Conservation (phyloP, 1,284 basidiomycete species). For the Veloporphyrellus conicus region DNA sequence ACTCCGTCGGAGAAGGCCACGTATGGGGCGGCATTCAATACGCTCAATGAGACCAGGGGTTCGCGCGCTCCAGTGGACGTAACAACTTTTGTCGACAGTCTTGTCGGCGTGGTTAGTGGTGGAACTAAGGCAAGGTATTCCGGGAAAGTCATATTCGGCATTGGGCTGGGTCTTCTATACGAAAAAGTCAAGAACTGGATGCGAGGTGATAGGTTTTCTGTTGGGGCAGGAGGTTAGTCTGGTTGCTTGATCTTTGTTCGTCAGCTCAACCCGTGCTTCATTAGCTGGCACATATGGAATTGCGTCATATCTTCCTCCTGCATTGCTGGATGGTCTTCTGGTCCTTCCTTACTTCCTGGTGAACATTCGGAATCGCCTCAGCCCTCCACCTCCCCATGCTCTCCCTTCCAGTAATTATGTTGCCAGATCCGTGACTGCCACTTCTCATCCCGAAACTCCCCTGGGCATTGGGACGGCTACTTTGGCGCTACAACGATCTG, state of each 20-base stretch:
- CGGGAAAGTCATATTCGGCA: constrained; percentile 37
- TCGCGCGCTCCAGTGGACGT: constrained; percentile 52
- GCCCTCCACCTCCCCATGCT: constrained; percentile 41
- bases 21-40: constrained; percentile 63
- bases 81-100: constrained; percentile 52
- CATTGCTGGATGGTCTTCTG: constrained; percentile 61
- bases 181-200: constrained; percentile 43
- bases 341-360: constrained; percentile 63
- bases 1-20: constrained; percentile 63
- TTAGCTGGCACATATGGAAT: constrained; percentile 61
- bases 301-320: constrained; percentile 64
- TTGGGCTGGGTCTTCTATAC: constrained; percentile 43
- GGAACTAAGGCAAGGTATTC: constrained; percentile 41
- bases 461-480: background rate
- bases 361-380: constrained; percentile 54
- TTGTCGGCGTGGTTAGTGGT: constrained; percentile 55
- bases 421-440: constrained; percentile 16
- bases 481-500: constrained; percentile 8
- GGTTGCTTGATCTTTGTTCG: background rate
- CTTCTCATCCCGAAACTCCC: constrained; percentile 10
- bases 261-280: constrained; percentile 8
- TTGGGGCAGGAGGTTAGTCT: constrained; percentile 69
- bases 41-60: constrained; percentile 42
- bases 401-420: constrained; percentile 20
- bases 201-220: constrained; percentile 58